Base-by-base conservation (phyloP, 768 basidiomycete species). In the Pleurotus tuoliensis region DNA sequence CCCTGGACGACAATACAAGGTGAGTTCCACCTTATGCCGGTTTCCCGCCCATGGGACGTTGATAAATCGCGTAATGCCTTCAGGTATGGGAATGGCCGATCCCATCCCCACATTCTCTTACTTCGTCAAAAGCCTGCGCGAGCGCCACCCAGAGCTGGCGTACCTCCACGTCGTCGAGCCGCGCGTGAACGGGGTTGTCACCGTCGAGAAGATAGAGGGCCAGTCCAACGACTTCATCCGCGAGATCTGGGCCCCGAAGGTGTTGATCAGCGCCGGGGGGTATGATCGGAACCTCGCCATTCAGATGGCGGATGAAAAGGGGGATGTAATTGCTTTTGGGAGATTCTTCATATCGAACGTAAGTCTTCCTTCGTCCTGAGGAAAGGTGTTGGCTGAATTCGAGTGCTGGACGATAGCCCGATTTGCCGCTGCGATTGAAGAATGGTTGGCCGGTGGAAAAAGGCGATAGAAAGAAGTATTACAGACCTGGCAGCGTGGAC, bases 121-220 rank as follows among this genome's bases (percentile, higher is more conserved):
- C 62, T 55, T 76, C 13, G 67, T 69, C 45, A 47, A 55, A 2
- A 38, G 66, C 2, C 55, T 78, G 45, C 61, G 60, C 11, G 50
- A 61, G 2, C 54, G 56, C 9, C 66, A 71, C 53, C 73, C 73
- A 8, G 51, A 67, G 15, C 63, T 81, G 5, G 76, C 76, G 4
- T 80, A 81, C 64, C 55, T 80, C 5, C 76, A 78, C 61, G 48
- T 74, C 48, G 62, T 69, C 22, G 73, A 78, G 59, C 66, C 74
- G 18, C 62, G 67, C 18, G 52, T 64, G 2, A 49, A 50, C 45
- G 56, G 47, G 1, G 20, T 45, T 39, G 48, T 40, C 13, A 20
- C n/a, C 5, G 39, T 40, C 16, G 43, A 27, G 18, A 39, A 40
- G 16, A 45, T 24, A 13, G 38, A 52, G 22, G 46, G 40, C 12